Percentiles rank a stretch among this genome's conserved stretches.
Conservation (phyloP, 305 asterid species). For the Fraxinus sp. region DNA sequence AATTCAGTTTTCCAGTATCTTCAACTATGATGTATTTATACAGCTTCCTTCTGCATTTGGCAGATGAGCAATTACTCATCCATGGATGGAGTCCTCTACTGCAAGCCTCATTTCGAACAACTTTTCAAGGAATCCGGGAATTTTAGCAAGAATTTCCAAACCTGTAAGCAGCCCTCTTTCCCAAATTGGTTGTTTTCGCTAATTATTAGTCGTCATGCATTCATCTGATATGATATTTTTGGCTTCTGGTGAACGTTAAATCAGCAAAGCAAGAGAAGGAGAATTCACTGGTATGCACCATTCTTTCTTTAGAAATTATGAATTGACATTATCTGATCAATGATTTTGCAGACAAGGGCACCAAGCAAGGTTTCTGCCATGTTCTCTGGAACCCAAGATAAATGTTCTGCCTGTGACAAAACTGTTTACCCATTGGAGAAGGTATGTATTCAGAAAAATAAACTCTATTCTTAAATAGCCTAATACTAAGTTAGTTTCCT, state of each 20-base stretch:
- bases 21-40: not conserved
- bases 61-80: slow-evolving; percentile 98
- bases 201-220: not conserved
- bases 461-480: not conserved
- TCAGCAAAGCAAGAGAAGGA: slow-evolving; percentile 68
- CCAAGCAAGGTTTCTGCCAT: slow-evolving; percentile 80
- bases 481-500: not conserved
- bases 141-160: slow-evolving; percentile 68
- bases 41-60: not conserved
- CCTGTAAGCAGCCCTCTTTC: slow-evolving; percentile 34
- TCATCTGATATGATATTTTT: not conserved
- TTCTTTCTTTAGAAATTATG: not conserved
- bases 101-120: slow-evolving; percentile 89
- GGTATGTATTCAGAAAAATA: slow-evolving; percentile 38
- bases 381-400: slow-evolving; percentile 88
- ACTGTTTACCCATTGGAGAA: slow-evolving; percentile 89
- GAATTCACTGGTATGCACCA: slow-evolving; percentile 44
- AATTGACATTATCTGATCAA: not conserved
- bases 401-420: slow-evolving; percentile 77
- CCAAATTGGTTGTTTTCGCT: not conserved
- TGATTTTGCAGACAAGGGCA: slow-evolving; percentile 49
- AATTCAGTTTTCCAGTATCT: not conserved
- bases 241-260: slow-evolving; percentile 2
- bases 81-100: slow-evolving; percentile 93
- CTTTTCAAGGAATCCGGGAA: slow-evolving; percentile 56